A percentile compares a stretch with the other conserved stretches of the same genome.
Evolutionary conservation across 2,329 filamentous ascomycete species (phyloP).

Genomic region (Diaporthe nobilis): DNA sequence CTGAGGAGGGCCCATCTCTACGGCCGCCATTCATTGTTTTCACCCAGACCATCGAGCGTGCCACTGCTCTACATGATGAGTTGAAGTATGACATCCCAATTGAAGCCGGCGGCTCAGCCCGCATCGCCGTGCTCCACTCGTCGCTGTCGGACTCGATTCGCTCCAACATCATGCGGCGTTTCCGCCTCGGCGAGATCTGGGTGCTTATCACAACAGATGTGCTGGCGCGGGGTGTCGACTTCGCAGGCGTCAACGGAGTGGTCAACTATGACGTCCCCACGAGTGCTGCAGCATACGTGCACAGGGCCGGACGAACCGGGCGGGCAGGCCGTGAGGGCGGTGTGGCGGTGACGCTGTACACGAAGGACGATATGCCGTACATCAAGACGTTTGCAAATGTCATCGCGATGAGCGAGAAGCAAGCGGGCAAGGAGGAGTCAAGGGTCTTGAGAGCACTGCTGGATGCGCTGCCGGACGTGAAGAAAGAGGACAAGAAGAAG

Average conservation of each 20-base stretch:
- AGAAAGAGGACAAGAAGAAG: constrained; percentile 86
- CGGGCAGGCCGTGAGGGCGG: constrained; percentile 90
- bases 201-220: constrained; percentile 96
- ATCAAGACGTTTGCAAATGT: constrained; percentile 95
- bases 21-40: constrained; percentile 95
- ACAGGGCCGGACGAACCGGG: constrained; percentile 92
- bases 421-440: constrained; percentile 70
- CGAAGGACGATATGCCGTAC: constrained; percentile 90
- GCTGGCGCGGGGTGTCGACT: constrained; percentile 92
- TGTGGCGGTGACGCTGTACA: constrained; percentile 94
- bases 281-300: constrained; percentile 91
- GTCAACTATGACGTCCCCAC: constrained; percentile 98
- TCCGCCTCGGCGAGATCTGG: constrained; percentile 95
- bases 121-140: constrained; percentile 92
- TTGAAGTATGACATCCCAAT: constrained; percentile 94
- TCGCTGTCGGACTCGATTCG: constrained; percentile 83
- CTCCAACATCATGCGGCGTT: constrained; percentile 86
- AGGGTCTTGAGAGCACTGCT: constrained; percentile 88
- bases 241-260: constrained; percentile 93
- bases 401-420: constrained; percentile 85
- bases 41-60: constrained; percentile 94
- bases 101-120: constrained; percentile 85
- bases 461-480: constrained; percentile 85
- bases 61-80: constrained; percentile 88
- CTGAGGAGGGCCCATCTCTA: constrained; percentile 71